These are phyloP conservation scores for Xylaria sp. DNA, from an alignment of 2,329 filamentous ascomycete genomes.

Conservation along the genomic window DNA sequence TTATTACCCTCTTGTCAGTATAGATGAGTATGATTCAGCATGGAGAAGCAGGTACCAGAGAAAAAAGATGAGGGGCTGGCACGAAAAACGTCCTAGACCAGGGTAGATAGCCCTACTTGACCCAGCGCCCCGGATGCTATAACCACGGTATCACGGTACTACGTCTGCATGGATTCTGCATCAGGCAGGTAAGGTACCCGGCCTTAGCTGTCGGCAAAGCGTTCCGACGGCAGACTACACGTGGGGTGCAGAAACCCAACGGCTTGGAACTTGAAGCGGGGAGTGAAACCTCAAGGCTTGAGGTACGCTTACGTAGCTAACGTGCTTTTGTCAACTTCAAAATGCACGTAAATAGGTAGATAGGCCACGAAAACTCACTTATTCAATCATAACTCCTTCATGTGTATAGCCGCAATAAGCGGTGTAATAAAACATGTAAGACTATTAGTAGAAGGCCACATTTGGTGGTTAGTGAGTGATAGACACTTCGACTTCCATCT, in stretches of 20 bases:
- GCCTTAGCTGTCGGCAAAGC: neutral
- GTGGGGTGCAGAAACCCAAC: slow-evolving; percentile 13
- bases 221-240: slow-evolving; percentile 1
- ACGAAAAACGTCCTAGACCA: neutral
- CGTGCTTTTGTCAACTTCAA: neutral
- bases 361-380: neutral
- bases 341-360: neutral
- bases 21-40: slow-evolving; percentile 2
- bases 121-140: neutral
- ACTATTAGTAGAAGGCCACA: neutral
- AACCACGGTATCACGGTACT: slow-evolving; percentile 12
- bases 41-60: neutral
- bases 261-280: slow-evolving; percentile 14
- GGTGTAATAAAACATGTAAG: neutral
- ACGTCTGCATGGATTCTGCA: slow-evolving; percentile 12
- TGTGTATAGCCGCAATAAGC: neutral
- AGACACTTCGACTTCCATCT: neutral
- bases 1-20: neutral
- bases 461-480: neutral
- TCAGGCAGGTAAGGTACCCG: slow-evolving; percentile 10
- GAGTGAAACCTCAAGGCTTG: slow-evolving; percentile 4
- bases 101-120: neutral
- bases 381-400: neutral
- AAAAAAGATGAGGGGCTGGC: neutral
- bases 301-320: slow-evolving; percentile 10